Percentiles rank a stretch among this genome's conserved stretches.
These are phyloP conservation scores for Benincasa hispida DNA, from an alignment of 306 rosid species.

Conservation along the genomic window DNA sequence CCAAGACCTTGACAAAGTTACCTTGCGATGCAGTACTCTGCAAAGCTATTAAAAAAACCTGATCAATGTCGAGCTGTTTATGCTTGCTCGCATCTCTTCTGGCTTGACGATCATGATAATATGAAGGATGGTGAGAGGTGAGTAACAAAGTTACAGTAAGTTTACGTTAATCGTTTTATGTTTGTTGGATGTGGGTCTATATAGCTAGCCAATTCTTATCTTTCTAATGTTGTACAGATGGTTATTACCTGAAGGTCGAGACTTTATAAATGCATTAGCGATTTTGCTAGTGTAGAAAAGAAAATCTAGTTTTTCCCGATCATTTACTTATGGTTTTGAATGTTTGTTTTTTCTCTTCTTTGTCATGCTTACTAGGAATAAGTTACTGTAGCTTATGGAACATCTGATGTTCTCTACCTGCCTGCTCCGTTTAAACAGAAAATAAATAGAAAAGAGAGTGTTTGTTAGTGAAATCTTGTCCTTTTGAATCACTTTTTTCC, in stretches of 20 bases:
- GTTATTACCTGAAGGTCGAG: neutral
- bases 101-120: constrained; percentile 82
- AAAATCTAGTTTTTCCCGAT: neutral
- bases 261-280: neutral
- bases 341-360: neutral
- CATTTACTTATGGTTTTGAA: neutral
- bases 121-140: constrained; percentile 98
- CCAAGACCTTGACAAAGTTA: neutral
- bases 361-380: neutral
- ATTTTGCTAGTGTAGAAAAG: neutral
- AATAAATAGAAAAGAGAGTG: neutral
- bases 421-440: neutral
- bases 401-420: neutral
- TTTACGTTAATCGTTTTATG: neutral
- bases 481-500: neutral
- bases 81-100: constrained; percentile 87
- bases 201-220: constrained; percentile 1
- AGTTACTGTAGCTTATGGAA: neutral
- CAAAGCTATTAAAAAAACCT: constrained; percentile 91
- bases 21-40: constrained; percentile 56
- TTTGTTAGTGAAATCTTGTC: constrained; percentile 2
- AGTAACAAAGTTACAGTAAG: neutral
- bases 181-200: neutral
- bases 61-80: constrained; percentile 95
- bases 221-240: neutral